Evolutionary conservation across 148 eudicot species (phyloP), one percentile per base, ranked within the genome.

Genomic region (Diospyros kaki): DNA sequence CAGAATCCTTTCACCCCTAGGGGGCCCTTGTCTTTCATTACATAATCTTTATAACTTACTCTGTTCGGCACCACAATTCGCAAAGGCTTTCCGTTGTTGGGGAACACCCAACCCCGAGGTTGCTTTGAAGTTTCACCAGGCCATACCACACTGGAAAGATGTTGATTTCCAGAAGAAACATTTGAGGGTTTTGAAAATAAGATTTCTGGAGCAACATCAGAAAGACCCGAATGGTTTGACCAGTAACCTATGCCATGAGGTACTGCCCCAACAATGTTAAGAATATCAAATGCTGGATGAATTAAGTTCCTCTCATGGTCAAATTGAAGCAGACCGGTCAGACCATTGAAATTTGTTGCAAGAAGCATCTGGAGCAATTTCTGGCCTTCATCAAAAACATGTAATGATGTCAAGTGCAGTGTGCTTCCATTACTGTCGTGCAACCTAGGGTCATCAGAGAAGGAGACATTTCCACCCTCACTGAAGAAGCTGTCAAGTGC

Each of bases 51-150:
- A 64, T 80, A 94, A 79, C 87, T 85, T 71, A 87, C 88, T 68
- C 95, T 86, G 69, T 88, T 46, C 59, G 98, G 98, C 58, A 94
- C 98, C 41, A 82, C 97, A 73, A 94, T 92, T 54, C 40, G 79
- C 69, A 94, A 75, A 65, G 93, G 91, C 76, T 85, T 84, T 45
- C 98, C 98, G 81, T 94, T 91, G 69, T 94, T 84, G 2, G 97
- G 93, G 76, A 94, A 94, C 64, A 91, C 90, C 98, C 98, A 94
- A 64, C 98, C 98, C 45, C 91, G 87, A 71, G 98, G 98, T 72
- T 54, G 65, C 40, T 72, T 76, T 39, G 75, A 73, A 42, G 89
- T 86, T 76, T 88, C 89, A 71, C 98, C 98, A 14, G 98, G 98
- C 98, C 98, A 94, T 71, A 90, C 87, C 11, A 85, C 98, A 75